phyloP scores from a whole-genome alignment of 768 basidiomycete species.

The Serendipita vermifera region DNA sequence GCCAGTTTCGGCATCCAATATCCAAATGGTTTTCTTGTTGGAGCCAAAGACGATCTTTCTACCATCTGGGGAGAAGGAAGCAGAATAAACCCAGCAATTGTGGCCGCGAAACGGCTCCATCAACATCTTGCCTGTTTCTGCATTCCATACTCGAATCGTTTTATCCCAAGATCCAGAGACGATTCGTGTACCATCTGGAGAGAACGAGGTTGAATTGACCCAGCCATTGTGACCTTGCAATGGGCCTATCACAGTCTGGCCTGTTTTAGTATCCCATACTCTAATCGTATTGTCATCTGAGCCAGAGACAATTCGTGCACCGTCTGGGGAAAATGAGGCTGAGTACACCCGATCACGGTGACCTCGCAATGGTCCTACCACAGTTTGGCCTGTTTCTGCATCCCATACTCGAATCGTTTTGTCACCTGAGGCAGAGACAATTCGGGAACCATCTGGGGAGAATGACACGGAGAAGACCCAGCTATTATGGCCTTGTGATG shows the following conservation, averaged over 20 bases:
- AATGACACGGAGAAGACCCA: conserved; percentile 23
- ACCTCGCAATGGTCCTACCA: too few species aligned
- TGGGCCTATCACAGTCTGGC: not conserved
- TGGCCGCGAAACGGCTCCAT: not conserved
- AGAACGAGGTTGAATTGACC: conserved; percentile 2
- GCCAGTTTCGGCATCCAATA: conserved; percentile 19
- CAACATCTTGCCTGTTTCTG: not conserved
- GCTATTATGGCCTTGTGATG: conserved; percentile 21
- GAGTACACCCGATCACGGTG: too few species aligned
- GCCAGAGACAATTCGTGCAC: not conserved
- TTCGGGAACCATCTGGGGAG: conserved; percentile 23
- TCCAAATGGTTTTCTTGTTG: conserved; percentile 9
- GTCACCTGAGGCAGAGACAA: conserved; percentile 19
- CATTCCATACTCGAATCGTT: conserved; percentile 9
- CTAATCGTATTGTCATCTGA: not conserved
- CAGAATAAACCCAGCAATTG: not conserved
- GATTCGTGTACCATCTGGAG: not conserved
- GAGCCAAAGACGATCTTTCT: conserved; percentile 10
- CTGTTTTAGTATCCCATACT: conserved; percentile 8
- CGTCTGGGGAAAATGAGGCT: conserved; percentile 13
- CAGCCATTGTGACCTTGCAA: not conserved
- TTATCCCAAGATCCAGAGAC: conserved; percentile 8
- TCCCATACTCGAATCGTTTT: too few species aligned
- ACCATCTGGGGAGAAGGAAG: conserved; percentile 12
- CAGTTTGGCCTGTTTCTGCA: too few species aligned